These are phyloP conservation scores for Penicillium nordicum DNA, from an alignment of 2,329 filamentous ascomycete genomes.

Conservation along the genomic window DNA sequence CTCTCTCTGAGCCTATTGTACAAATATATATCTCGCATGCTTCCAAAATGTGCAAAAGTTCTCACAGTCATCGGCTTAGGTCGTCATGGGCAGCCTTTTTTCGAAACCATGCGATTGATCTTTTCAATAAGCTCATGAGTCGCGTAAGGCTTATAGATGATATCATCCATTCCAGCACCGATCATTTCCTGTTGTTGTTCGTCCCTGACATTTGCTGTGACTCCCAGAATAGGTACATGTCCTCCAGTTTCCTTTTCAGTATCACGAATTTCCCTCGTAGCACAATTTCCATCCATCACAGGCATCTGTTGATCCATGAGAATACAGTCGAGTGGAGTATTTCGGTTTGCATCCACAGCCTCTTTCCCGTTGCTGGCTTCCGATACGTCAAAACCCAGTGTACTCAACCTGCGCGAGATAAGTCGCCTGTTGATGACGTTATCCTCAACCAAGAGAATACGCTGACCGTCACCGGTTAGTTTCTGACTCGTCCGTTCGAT, in stretches of 20 bases:
- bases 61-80: not conserved
- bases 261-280: conserved; percentile 65
- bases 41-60: not conserved
- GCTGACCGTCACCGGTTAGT: not conserved
- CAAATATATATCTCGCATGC: not conserved
- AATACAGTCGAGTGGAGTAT: conserved; percentile 55
- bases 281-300: conserved; percentile 76
- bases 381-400: conserved; percentile 35
- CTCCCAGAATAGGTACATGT: conserved; percentile 35
- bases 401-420: conserved; percentile 35
- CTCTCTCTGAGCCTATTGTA: not conserved
- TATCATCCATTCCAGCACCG: conserved; percentile 70
- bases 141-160: conserved; percentile 78
- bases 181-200: conserved; percentile 71
- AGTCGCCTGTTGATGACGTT: conserved; percentile 45
- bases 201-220: conserved; percentile 70
- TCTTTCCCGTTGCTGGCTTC: conserved; percentile 42
- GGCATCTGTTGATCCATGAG: conserved; percentile 84
- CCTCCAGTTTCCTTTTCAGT: conserved; percentile 56
- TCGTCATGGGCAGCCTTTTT: not conserved
- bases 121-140: conserved; percentile 67
- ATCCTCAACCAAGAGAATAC: conserved; percentile 44
- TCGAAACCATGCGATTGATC: conserved; percentile 54
- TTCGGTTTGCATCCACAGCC: conserved; percentile 42
- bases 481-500: not conserved